These are phyloP conservation scores for Trichosanthes cucumerina DNA, from an alignment of 306 rosid species.

Conservation along the genomic window DNA sequence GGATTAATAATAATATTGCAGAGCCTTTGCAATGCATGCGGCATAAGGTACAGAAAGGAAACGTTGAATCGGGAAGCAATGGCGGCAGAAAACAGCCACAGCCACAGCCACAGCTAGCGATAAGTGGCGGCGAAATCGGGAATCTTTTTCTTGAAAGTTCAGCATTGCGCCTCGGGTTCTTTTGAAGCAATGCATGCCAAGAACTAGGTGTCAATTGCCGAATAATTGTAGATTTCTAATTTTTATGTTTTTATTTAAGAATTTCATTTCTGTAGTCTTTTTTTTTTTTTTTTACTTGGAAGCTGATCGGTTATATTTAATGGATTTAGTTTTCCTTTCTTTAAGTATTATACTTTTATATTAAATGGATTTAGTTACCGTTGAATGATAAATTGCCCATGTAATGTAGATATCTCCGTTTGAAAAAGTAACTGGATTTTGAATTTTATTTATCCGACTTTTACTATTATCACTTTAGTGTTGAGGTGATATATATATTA, in stretches of 20 bases:
- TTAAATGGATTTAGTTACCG: too few relatives aligned
- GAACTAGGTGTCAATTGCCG: not conserved
- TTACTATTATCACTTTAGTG: too few relatives aligned
- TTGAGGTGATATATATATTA: too few relatives aligned
- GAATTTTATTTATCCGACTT: too few relatives aligned
- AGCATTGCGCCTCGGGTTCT: not conserved
- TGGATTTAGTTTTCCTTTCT: not conserved
- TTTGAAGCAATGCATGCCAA: not conserved
- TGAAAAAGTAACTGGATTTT: too few relatives aligned
- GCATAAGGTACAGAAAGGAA: conserved; percentile 1
- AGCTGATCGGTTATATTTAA: not conserved
- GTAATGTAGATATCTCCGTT: too few relatives aligned
- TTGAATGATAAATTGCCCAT: too few relatives aligned
- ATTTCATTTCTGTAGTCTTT: not conserved
- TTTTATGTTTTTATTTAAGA: not conserved
- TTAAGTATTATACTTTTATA: too few relatives aligned
- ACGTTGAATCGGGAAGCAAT: not conserved
- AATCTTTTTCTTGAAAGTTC: not conserved
- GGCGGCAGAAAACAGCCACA: not conserved
- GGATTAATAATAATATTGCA: not conserved
- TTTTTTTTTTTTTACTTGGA: too few relatives aligned
- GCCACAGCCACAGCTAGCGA: not conserved
- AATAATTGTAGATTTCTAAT: not conserved
- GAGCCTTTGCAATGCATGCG: conserved; percentile 5
- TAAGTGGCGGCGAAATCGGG: not conserved